Evolutionary conservation across 2,329 filamentous ascomycete species (phyloP), one percentile per base, ranked within the genome.

Genomic region (Knufia petricola): DNA sequence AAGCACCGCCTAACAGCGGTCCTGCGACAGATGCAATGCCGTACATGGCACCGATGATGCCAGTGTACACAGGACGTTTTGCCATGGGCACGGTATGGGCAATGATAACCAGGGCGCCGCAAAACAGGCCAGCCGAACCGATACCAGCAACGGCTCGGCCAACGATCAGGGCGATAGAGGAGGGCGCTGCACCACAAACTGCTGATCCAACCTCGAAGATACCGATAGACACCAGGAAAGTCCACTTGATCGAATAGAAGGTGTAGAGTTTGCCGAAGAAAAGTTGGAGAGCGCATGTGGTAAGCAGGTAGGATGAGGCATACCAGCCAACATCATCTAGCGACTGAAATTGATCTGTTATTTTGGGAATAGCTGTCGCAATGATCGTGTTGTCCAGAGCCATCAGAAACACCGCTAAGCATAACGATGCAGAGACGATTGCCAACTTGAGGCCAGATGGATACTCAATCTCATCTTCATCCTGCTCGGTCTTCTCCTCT

Each of bases 1-100:
- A 69, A 2, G 65, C 68, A 50, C 68, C 68, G 17, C 58, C 59
- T 1, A 61, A 46, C 7, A 58, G 38, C 37, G 67, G 67, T 26
- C 66, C 67, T 19, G 61, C 65, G 8, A 69, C 62, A 46, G 65
- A 67, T 1, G 66, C 62, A 54, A 71, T 64, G 1, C 66, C 69
- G 51, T 67, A 72, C 56, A 66, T 67, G 1, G 61, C 62, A 6
- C 69, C 69, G 6, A 70, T 58, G 34, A 78, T 59, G 21, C 76
- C 76, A 47, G 76, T 76, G 20, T 73, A 75, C 24, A 76, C 61
- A 6, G 72, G 77, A 26, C 77, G 67, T 56, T 76, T 74, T 6
- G 70, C 62, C 7, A 80, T 67, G 3, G 77, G 76, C 41, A 79
- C 69, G 4, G 58, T 59, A 40, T 61, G 59, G 12, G 63, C 59